These are phyloP conservation scores for Fragilaria crotonensis DNA, from an alignment of 108 stramenopile species.

Conservation along the genomic window DNA sequence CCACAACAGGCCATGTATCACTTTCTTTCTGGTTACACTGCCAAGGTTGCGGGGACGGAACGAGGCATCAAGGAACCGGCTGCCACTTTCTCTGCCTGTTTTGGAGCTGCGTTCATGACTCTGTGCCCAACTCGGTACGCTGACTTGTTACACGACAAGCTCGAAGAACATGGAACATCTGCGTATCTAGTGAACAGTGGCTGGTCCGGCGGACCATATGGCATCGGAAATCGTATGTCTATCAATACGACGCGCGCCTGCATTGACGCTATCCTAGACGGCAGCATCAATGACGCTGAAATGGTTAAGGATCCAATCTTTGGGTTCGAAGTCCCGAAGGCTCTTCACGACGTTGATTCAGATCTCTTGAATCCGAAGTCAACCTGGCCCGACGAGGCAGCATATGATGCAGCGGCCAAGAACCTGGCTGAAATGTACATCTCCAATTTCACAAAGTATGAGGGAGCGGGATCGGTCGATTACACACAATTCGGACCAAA, in stretches of 20 bases:
- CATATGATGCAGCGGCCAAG: conserved; percentile 79
- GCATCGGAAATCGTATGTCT: conserved; percentile 92
- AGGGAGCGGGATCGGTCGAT: conserved; percentile 70
- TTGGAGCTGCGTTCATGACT: conserved; percentile 98
- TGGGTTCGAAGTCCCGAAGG: conserved; percentile 87
- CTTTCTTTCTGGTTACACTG: conserved; percentile 96
- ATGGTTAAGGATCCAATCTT: conserved; percentile 79
- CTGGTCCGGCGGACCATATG: conserved; percentile 95
- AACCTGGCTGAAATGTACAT: conserved; percentile 91
- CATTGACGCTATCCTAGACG: conserved; percentile 93
- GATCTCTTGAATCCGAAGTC: conserved; percentile 78
- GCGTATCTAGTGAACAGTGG: conserved; percentile 96
- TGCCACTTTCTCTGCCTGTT: conserved; percentile 92
- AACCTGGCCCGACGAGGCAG: conserved; percentile 82
- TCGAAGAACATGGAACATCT: conserved; percentile 80
- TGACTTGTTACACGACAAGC: conserved; percentile 87
- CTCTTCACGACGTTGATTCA: conserved; percentile 74
- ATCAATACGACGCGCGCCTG: conserved; percentile 95
- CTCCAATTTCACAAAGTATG: conserved; percentile 93
- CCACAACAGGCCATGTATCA: conserved; percentile 97
- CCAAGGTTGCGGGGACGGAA: conserved; percentile 98
- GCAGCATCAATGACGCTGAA: conserved; percentile 74
- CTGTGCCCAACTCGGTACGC: conserved; percentile 93
- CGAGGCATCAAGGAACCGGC: conserved; percentile 92
- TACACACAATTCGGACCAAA: conserved; percentile 85